Percentiles rank a stretch among this genome's conserved stretches.
phyloP scores from a whole-genome alignment of 2,329 filamentous ascomycete species.

The Penicillium expansum region DNA sequence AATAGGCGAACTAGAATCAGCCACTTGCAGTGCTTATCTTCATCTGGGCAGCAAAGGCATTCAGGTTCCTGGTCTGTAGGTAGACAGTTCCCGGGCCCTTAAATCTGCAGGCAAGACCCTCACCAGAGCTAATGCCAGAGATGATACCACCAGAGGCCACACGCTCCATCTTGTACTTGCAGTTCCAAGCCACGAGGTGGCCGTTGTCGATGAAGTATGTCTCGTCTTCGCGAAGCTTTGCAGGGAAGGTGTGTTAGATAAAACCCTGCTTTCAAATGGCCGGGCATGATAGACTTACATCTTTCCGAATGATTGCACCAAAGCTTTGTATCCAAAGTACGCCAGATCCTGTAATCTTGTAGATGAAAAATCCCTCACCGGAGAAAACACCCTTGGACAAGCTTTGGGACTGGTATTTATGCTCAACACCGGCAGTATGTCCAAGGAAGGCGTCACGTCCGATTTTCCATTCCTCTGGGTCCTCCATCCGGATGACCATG shows the following conservation, averaged over 20 bases:
- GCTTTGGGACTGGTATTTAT: constrained; percentile 82
- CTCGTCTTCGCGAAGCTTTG: too few relatives aligned
- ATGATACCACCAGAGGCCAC: constrained; percentile 88
- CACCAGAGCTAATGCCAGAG: constrained; percentile 75
- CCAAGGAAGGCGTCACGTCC: constrained; percentile 85
- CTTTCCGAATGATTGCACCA: constrained; percentile 91
- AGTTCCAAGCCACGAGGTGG: constrained; percentile 95
- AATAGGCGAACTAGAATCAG: too few relatives aligned
- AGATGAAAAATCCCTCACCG: constrained; percentile 87
- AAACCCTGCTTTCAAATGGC: too few relatives aligned
- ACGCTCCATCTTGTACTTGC: constrained; percentile 86
- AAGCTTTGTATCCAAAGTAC: constrained; percentile 90
- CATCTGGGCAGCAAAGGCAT: constrained; percentile 58
- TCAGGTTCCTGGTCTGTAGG: constrained; percentile 85
- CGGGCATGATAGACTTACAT: constrained; percentile 52
- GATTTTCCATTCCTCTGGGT: constrained; percentile 71
- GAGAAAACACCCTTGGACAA: constrained; percentile 90
- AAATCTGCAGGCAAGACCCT: constrained; percentile 93
- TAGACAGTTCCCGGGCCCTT: constrained; percentile 86
- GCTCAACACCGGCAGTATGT: constrained; percentile 79
- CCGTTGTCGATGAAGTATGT: constrained; percentile 92
- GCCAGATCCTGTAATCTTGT: constrained; percentile 77
- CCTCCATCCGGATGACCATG: constrained; percentile 36
- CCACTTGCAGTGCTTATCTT: constrained; percentile 38
- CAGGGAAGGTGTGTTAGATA: too few relatives aligned